Evolutionary conservation across 2,329 filamentous ascomycete species (phyloP), one percentile per base, ranked within the genome.

Genomic region (Hypoxylon sp.): DNA sequence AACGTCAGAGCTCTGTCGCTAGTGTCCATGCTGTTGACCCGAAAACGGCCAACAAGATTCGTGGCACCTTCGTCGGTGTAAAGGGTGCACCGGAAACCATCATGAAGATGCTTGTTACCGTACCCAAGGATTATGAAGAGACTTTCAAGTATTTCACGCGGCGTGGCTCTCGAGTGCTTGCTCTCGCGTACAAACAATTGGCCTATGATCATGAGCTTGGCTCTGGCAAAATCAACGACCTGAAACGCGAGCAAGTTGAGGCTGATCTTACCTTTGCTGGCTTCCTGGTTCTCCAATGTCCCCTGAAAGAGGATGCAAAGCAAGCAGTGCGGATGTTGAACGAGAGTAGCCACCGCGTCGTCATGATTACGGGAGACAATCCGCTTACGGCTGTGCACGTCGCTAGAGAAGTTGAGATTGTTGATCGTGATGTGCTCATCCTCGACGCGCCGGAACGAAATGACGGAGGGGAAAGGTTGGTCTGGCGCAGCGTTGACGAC

Each of bases 311-410:
- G 27, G 96, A 99, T 79, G 96, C 96, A 51, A 92, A 97, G 82
- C 91, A 96, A 79, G 91, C 96, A 42, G 93, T 99, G 44, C 93
- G 92, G 72, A 98, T 98, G 94, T 88, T 99, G 75, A 99, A 98
- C 78, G 96, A 99, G 84, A 98, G 95, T 82, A 98, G 95, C 82
- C 96, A 99, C 81, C 93, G 96, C 75, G 94, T 97, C 51, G 92
- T 99, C 74, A 99, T 99, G 96, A 99, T 99, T 73, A 99, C 96
- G 67, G 96, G 96, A 78, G 96, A 99, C 81, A 99, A 99, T 80
- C 95, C 96, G 11, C 87, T 99, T 58, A 99, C 96, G 44, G 96
- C 96, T 72, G 93, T 97, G 10, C 95, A 99, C 78, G 96, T 99
- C 63, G 96, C 96, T 14, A 91, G 92, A 69, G 91, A 98, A 79